These are phyloP conservation scores for Suhomyces sp. DNA, from an alignment of 805 yeast species.

Conservation along the genomic window DNA sequence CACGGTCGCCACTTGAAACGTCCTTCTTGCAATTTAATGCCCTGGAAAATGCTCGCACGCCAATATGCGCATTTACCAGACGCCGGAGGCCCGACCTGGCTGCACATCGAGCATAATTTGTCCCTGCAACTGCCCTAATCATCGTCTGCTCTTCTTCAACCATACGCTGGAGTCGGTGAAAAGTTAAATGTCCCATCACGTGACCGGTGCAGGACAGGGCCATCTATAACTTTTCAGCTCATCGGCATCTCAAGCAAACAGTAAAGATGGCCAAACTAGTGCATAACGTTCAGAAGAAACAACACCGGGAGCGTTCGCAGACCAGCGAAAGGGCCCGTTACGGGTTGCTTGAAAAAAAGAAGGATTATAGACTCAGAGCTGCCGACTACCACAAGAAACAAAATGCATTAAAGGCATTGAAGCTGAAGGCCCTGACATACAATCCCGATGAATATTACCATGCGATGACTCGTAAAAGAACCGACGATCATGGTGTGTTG, in stretches of 20 bases:
- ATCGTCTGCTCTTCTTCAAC: neutral
- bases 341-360: constrained; percentile 90
- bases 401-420: constrained; percentile 65
- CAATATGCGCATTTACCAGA: neutral
- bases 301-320: constrained; percentile 93
- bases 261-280: constrained; percentile 67
- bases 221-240: constrained; percentile 1
- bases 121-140: neutral
- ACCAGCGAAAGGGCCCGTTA: constrained; percentile 65
- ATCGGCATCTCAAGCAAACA: constrained; percentile 4
- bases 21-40: neutral
- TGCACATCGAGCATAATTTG: neutral
- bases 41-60: neutral
- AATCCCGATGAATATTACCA: constrained; percentile 97
- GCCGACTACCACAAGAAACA: constrained; percentile 57
- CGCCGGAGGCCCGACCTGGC: neutral
- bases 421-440: constrained; percentile 65
- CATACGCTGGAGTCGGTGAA: neutral
- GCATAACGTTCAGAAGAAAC: constrained; percentile 92
- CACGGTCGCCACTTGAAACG: neutral
- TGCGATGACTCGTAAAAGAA: constrained; percentile 73
- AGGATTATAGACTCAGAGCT: constrained; percentile 49
- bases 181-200: neutral
- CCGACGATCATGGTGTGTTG: constrained; percentile 69
- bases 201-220: neutral